phyloP scores from a whole-genome alignment of 129 eudicot genomes.

The Deinandra increscens region DNA sequence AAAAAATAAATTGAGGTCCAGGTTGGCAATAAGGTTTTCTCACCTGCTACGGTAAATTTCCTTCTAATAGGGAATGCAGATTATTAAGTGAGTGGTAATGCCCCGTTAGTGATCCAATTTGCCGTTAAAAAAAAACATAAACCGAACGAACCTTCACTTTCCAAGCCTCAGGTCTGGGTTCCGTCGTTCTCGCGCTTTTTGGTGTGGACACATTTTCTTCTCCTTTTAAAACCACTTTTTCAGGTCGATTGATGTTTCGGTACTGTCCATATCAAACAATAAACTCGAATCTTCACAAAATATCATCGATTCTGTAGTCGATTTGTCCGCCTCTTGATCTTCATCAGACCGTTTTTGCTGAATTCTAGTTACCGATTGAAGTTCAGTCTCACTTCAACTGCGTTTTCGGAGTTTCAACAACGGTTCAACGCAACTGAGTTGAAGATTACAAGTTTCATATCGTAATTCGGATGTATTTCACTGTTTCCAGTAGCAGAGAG shows the following conservation, averaged over 20 bases:
- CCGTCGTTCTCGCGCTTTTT: slow-evolving; percentile 25
- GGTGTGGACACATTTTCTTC: slow-evolving; percentile 15
- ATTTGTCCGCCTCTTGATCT: background rate
- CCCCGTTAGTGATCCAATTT: no score
- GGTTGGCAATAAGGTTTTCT: no score
- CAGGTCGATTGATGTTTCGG: slow-evolving; percentile 16
- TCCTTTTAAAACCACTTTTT: slow-evolving; percentile 14
- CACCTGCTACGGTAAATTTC: no score
- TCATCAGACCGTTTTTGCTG: background rate
- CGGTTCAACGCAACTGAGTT: background rate
- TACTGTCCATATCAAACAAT: background rate
- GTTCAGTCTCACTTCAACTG: slow-evolving; percentile 13
- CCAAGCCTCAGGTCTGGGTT: slow-evolving; percentile 29
- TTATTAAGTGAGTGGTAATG: no score
- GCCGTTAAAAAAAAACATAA: no score
- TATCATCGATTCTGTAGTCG: background rate
- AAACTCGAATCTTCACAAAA: background rate
- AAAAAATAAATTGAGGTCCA: no score
- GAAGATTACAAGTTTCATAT: background rate
- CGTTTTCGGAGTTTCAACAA: background rate
- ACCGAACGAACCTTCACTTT: slow-evolving; percentile 20
- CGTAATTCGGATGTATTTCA: background rate
- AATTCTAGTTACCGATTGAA: slow-evolving; percentile 16
- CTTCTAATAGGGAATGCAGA: no score
- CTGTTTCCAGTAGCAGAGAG: background rate